Evolutionary conservation across 208 protist species (phyloP), one percentile per base, ranked within the genome.

Genomic region (Leishmania tarentolae): DNA sequence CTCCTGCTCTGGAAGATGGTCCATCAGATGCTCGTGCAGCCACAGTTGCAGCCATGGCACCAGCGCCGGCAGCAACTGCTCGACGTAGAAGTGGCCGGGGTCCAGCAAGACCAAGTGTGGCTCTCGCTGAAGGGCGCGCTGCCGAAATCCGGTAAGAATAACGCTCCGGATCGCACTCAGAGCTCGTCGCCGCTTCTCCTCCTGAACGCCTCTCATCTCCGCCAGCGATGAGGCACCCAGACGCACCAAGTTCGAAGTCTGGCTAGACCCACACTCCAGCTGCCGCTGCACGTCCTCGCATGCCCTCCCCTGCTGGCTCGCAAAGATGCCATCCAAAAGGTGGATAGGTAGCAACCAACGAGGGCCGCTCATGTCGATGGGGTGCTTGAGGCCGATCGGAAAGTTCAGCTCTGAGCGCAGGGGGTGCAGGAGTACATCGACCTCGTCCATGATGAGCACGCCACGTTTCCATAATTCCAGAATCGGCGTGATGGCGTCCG

Each of bases 381-480:
- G 91, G 76, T 97, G 79, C 86, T 97, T 98, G 56, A 88, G 78
- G 9, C 98, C 96, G 85, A 99, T 98, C 21, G 98, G 98, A 88
- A 98, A 99, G 88, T 99, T 99, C 63, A 99, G 92, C 88, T 99
- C 98, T 0, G 93, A 98, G 61, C 96, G 96, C 59, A 99, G 93
- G 50, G 98, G 98, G 82, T 99, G 97, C 65, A 99, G 88, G 47
- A 99, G 89, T 52, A 99, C 91, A 85, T 99, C 98, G 15, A 99
- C 96, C 77, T 98, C 96, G 85, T 98, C 97, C 93, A 99, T 97
- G 47, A 99, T 96, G 21, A 98, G 86, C 53, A 97, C 94, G 17
- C 97, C 96, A 50, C 87, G 83, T 59, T 90, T 82, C 93, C 95
- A 98, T 68, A 98, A 83, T 47, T 97, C 80, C 28, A 98, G 76